phyloP scores from a whole-genome alignment of 164 flowering plant species.

The Vitis rotundifolia region DNA sequence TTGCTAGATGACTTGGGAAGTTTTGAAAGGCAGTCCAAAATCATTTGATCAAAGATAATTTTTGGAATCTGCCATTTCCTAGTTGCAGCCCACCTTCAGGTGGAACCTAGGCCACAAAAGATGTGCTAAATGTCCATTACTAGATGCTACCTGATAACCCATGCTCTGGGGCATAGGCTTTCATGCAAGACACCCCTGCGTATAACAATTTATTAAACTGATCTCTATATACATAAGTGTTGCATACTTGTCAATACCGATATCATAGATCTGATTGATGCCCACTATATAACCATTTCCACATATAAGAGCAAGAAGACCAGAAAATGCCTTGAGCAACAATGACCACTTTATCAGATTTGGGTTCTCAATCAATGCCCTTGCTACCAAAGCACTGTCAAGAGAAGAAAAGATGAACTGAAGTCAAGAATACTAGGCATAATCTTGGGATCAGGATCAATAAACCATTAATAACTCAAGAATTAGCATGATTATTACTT shows the following conservation, averaged over 20 bases:
- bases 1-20: too few species aligned
- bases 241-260: slow-evolving; percentile 93
- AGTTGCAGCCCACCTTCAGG: too few species aligned
- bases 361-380: slow-evolving; percentile 88
- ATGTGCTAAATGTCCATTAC: too few species aligned
- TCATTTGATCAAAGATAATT: too few species aligned
- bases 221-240: background rate
- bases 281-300: slow-evolving; percentile 99
- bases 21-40: too few species aligned
- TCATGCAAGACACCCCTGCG: too few species aligned
- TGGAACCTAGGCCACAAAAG: too few species aligned
- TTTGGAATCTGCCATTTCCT: too few species aligned
- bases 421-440: background rate
- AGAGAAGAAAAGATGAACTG: slow-evolving; percentile 3
- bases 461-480: background rate
- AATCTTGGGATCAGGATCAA: background rate
- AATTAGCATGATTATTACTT: slow-evolving; percentile 19
- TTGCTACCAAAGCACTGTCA: slow-evolving; percentile 84
- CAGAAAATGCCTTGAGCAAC: slow-evolving; percentile 77
- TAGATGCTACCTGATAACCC: too few species aligned
- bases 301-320: slow-evolving; percentile 87
- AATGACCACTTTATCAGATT: slow-evolving; percentile 85
- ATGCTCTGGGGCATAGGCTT: too few species aligned
- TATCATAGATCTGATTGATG: slow-evolving; percentile 95
- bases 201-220: too few species aligned